A percentile compares a stretch with the other conserved stretches of the same genome.
These are phyloP conservation scores for Tulasnella sp. DNA, from an alignment of 768 basidiomycete species.

Conservation along the genomic window DNA sequence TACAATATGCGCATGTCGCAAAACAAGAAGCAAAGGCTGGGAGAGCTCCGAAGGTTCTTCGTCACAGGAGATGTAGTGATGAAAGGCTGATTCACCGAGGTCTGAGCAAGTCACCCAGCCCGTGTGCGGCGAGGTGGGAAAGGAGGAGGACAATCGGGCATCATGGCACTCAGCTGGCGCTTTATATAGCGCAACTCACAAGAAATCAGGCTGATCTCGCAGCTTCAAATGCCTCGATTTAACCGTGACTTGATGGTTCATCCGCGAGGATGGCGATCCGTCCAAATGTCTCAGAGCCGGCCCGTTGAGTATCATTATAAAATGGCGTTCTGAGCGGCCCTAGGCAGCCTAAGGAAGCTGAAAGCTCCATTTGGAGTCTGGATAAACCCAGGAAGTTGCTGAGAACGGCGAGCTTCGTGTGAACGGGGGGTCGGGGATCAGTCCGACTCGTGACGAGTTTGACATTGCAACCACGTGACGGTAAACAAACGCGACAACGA, in stretches of 20 bases:
- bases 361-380: neutral
- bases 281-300: neutral
- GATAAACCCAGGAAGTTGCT: neutral
- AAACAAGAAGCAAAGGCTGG: neutral
- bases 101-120: neutral
- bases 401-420: neutral
- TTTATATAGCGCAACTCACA: neutral
- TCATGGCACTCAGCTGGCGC: neutral
- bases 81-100: neutral
- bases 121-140: slow-evolving; percentile 3
- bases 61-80: neutral
- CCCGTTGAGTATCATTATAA: neutral
- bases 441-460: neutral
- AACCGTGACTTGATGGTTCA: neutral
- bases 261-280: neutral
- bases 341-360: neutral
- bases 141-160: neutral
- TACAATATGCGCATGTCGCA: neutral
- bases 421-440: neutral
- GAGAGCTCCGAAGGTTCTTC: neutral
- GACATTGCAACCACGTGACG: neutral
- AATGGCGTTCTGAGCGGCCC: neutral
- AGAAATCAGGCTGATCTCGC: neutral
- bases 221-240: neutral
- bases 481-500: slow-evolving; percentile 21